Percentiles rank a stretch among this genome's conserved stretches.
These are phyloP conservation scores for Neurospora sp. DNA, from an alignment of 495 filamentous ascomycete species.

Conservation along the genomic window DNA sequence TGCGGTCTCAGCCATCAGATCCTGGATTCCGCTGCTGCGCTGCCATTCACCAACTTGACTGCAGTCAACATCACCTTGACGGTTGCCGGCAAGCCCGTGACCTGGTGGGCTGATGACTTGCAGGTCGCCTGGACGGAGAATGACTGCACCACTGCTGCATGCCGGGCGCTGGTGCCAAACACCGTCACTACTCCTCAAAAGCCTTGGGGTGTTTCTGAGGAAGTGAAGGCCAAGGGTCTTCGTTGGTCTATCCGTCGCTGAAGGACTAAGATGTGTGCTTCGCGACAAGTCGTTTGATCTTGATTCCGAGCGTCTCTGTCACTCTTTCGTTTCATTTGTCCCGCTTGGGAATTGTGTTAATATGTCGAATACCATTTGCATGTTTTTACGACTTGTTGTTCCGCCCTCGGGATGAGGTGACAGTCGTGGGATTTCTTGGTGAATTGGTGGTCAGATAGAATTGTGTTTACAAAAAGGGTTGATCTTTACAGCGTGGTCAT, in stretches of 20 bases:
- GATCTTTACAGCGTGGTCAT: constrained; percentile 12
- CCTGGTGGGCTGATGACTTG: neutral
- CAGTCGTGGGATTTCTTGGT: constrained; percentile 7
- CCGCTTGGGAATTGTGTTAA: constrained; percentile 3
- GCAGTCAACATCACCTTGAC: neutral
- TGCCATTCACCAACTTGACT: neutral
- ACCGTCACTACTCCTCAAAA: neutral
- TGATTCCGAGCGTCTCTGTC: neutral
- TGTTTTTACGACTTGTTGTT: constrained; percentile 10
- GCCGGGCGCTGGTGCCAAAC: neutral
- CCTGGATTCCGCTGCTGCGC: neutral
- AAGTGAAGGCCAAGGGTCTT: constrained; percentile 5
- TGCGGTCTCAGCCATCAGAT: neutral
- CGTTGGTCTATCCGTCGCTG: constrained; percentile 14
- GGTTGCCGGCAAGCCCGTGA: neutral
- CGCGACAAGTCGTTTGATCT: neutral
- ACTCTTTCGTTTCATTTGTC: constrained; percentile 10
- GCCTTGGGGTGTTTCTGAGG: neutral
- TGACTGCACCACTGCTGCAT: neutral
- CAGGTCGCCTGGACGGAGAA: neutral
- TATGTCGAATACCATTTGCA: constrained; percentile 17
- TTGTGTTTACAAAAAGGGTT: constrained; percentile 5
- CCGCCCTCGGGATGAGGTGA: neutral
- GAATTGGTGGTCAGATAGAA: constrained; percentile 14
- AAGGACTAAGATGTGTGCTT: neutral